A percentile compares a stretch with the other conserved stretches of the same genome.
phyloP scores from a whole-genome alignment of 441 rosid genomes.

The Syzygium syzygioides region DNA sequence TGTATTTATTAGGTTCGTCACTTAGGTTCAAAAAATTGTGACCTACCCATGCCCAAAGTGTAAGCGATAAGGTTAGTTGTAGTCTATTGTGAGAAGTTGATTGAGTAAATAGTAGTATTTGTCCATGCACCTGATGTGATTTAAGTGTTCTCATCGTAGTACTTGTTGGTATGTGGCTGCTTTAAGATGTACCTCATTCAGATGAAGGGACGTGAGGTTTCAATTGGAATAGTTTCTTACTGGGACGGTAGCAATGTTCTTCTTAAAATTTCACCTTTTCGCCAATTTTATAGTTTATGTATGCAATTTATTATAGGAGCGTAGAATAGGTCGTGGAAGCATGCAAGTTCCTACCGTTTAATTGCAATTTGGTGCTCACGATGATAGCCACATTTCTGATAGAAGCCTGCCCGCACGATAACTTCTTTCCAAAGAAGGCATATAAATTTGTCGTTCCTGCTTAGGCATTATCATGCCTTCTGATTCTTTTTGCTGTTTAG shows the following conservation, averaged over 20 bases:
- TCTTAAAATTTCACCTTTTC: background rate
- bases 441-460: background rate
- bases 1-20: background rate
- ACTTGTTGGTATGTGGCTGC: background rate
- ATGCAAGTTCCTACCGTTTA: background rate
- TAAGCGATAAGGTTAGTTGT: background rate
- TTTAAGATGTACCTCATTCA: background rate
- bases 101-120: background rate
- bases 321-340: background rate
- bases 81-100: background rate
- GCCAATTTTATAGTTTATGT: background rate
- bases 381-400: background rate
- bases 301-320: background rate
- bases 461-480: background rate
- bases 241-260: background rate
- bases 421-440: background rate
- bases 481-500: background rate
- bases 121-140: background rate
- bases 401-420: background rate
- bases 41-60: background rate
- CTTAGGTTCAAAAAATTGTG: background rate
- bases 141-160: background rate
- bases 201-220: background rate
- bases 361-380: background rate
- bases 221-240: background rate